Percentiles rank a stretch among this genome's conserved stretches.
phyloP scores from a whole-genome alignment of 148 eudicot genomes.

The Camellia lanceoleosa region DNA sequence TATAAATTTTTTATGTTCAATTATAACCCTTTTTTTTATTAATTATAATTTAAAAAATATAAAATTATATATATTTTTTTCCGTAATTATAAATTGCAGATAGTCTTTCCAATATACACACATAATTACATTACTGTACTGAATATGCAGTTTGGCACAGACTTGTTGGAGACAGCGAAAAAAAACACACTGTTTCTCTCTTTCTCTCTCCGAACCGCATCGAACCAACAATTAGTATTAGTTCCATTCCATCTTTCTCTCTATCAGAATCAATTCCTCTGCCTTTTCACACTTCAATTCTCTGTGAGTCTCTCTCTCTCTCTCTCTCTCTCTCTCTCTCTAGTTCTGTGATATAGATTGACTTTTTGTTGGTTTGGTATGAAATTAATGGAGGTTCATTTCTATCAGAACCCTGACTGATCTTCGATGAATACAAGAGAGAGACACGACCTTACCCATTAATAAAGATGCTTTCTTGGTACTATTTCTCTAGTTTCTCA shows the following conservation, averaged over 20 bases:
- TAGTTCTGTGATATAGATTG: neutral
- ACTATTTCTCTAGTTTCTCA: neutral
- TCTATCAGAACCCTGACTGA: slow-evolving; percentile 18
- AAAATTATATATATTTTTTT: too few species aligned
- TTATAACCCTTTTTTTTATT: too few species aligned
- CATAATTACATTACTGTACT: too few species aligned
- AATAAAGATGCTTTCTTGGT: neutral
- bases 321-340: neutral
- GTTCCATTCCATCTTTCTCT: neutral
- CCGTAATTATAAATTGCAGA: too few species aligned
- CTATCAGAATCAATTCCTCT: neutral
- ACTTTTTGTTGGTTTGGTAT: neutral
- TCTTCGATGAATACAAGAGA: neutral
- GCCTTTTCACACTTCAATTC: neutral
- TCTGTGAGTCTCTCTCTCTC: neutral
- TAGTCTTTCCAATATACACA: too few species aligned
- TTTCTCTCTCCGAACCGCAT: neutral
- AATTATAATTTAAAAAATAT: too few species aligned
- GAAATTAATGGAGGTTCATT: slow-evolving; percentile 11
- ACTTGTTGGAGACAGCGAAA: too few species aligned
- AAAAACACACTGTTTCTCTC: neutral
- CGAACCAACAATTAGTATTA: neutral
- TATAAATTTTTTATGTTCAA: too few species aligned
- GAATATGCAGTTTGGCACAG: too few species aligned
- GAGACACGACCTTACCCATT: neutral